Evolutionary conservation across 2,329 filamentous ascomycete species (phyloP).

Genomic region (Ceratocystis cacaofunesta): DNA sequence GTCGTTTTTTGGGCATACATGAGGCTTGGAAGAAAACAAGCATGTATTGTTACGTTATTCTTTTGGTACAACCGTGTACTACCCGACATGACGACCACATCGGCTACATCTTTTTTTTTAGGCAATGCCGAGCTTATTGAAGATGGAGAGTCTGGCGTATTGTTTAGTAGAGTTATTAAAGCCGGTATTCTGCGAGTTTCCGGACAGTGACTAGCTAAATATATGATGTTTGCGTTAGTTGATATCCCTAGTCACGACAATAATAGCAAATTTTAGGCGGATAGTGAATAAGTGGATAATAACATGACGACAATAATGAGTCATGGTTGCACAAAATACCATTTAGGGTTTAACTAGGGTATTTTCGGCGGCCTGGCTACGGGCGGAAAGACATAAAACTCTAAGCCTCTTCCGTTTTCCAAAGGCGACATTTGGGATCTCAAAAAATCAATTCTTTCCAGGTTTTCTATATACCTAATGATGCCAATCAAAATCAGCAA

Average conservation of each 20-base stretch:
- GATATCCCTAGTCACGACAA: not conserved
- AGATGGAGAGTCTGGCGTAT: not conserved
- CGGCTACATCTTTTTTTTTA: not conserved
- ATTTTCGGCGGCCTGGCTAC: not conserved
- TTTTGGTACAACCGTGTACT: not conserved
- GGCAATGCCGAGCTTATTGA: not conserved
- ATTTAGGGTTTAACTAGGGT: not conserved
- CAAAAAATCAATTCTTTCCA: not conserved
- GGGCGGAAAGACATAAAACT: not conserved
- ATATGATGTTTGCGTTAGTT: not conserved
- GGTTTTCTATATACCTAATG: not conserved
- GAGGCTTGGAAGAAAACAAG: not conserved
- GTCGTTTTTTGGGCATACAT: not conserved
- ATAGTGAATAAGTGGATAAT: no score
- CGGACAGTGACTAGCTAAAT: not conserved
- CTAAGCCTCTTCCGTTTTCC: no score
- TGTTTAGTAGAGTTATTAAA: slow-evolving; percentile 6
- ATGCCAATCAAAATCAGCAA: not conserved
- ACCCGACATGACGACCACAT: not conserved
- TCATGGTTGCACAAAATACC: not conserved
- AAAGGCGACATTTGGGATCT: not conserved
- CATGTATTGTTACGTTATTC: slow-evolving; percentile 5
- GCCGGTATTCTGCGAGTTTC: not conserved
- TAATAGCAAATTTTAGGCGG: no score
- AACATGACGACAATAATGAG: not conserved